Evolutionary conservation across 2,329 filamentous ascomycete genomes (phyloP).

Genomic region (Exophiala sp.): DNA sequence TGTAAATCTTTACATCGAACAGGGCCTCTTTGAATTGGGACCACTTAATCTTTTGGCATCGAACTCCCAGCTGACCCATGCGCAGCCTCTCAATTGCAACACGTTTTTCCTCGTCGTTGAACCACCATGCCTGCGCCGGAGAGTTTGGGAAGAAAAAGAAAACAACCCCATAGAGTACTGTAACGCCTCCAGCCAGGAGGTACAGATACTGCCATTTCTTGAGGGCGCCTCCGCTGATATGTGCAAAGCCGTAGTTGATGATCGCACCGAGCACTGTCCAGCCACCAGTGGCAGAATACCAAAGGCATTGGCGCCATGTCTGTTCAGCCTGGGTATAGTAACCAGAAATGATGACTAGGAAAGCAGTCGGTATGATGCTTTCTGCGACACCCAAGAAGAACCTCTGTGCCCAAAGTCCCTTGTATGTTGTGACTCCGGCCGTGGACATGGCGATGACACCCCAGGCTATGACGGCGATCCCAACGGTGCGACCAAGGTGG

Average conservation of each 20-base stretch:
- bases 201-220: conserved; percentile 70
- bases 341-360: conserved; percentile 61
- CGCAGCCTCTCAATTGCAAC: conserved; percentile 63
- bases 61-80: conserved; percentile 60
- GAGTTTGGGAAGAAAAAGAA: conserved; percentile 66
- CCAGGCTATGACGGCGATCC: conserved; percentile 63
- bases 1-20: conserved; percentile 60
- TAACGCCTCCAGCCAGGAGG: conserved; percentile 61
- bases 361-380: conserved; percentile 62
- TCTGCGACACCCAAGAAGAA: conserved; percentile 63
- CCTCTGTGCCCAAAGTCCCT: conserved; percentile 63
- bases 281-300: conserved; percentile 58
- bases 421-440: conserved; percentile 61
- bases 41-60: conserved; percentile 59
- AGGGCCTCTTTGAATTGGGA: conserved; percentile 58
- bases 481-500: conserved; percentile 61
- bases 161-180: conserved; percentile 60
- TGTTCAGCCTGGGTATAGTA: conserved; percentile 67
- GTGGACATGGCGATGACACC: conserved; percentile 65
- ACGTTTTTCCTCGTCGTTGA: conserved; percentile 59
- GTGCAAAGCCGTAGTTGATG: conserved; percentile 66
- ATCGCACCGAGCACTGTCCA: conserved; percentile 62
- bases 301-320: conserved; percentile 62
- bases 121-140: conserved; percentile 66
- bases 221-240: conserved; percentile 54